A percentile compares a stretch with the other conserved stretches of the same genome.
Evolutionary conservation across 179 eudicot species (phyloP).

Genomic region (Beta corolliflora): DNA sequence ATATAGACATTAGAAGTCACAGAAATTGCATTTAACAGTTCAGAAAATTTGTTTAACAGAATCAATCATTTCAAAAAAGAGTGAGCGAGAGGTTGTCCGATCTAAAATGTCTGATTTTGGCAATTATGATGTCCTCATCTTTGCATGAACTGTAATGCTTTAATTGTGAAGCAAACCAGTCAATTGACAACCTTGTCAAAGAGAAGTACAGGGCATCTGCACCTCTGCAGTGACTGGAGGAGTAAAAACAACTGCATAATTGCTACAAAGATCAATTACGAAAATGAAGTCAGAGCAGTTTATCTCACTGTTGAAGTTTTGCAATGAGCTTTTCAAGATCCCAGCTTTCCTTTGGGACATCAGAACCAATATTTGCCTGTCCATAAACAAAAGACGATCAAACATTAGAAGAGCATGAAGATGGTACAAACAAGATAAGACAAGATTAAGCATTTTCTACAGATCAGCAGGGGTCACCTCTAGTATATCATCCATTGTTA

Average conservation of each 20-base stretch:
- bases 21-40: neutral
- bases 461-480: slow-evolving; percentile 56
- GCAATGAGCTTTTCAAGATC: slow-evolving; percentile 89
- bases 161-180: neutral
- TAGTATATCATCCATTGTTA: slow-evolving; percentile 96
- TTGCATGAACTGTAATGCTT: neutral
- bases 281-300: slow-evolving; percentile 22
- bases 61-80: neutral
- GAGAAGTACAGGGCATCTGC: neutral
- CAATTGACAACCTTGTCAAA: neutral
- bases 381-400: slow-evolving; percentile 19
- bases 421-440: neutral
- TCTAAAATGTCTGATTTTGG: neutral
- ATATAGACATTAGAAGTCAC: neutral
- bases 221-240: neutral
- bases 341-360: slow-evolving; percentile 90
- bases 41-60: neutral
- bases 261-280: neutral
- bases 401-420: slow-evolving; percentile 14
- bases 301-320: slow-evolving; percentile 86
- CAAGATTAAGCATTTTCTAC: neutral
- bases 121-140: neutral
- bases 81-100: neutral
- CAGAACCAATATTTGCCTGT: slow-evolving; percentile 95
- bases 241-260: neutral